These are phyloP conservation scores for button mushroom (Agaricus bisporus) DNA, from an alignment of 768 basidiomycete genomes.

Conservation along the genomic window DNA sequence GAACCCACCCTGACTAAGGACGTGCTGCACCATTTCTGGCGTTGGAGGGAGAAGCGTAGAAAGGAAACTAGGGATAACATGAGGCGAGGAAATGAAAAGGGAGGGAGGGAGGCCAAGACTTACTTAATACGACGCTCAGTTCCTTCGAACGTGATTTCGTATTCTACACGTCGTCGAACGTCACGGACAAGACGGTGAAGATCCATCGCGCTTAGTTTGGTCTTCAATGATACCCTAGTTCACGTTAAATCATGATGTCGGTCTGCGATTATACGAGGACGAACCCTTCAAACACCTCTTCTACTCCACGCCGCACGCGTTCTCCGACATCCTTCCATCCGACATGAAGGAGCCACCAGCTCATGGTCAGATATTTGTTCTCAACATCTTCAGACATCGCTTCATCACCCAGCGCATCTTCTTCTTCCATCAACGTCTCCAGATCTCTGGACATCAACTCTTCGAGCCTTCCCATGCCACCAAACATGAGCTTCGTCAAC, in stretches of 20 bases:
- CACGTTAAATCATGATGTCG: not conserved
- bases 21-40: slow-evolving; percentile 60
- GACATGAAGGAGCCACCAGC: slow-evolving; percentile 17
- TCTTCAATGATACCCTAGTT: slow-evolving; percentile 76
- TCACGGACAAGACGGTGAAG: slow-evolving; percentile 64
- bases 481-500: slow-evolving; percentile 29
- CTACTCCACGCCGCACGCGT: slow-evolving; percentile 15
- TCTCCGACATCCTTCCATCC: slow-evolving; percentile 18
- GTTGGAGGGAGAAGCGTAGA: slow-evolving; percentile 74
- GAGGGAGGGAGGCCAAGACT: slow-evolving; percentile 15
- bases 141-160: slow-evolving; percentile 58
- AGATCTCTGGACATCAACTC: slow-evolving; percentile 17
- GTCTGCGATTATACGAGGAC: slow-evolving; percentile 19
- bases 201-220: slow-evolving; percentile 63
- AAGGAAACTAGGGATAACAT: slow-evolving; percentile 46
- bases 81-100: not conserved
- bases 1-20: slow-evolving; percentile 61
- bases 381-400: slow-evolving; percentile 63
- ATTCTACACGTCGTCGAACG: slow-evolving; percentile 73
- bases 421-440: slow-evolving; percentile 17
- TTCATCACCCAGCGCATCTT: slow-evolving; percentile 3
- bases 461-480: slow-evolving; percentile 19
- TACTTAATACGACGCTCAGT: slow-evolving; percentile 51
- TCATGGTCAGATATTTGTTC: slow-evolving; percentile 19
- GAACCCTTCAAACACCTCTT: slow-evolving; percentile 73